phyloP scores from a whole-genome alignment of 345 rosid species.

The Salix arbutifolia region DNA sequence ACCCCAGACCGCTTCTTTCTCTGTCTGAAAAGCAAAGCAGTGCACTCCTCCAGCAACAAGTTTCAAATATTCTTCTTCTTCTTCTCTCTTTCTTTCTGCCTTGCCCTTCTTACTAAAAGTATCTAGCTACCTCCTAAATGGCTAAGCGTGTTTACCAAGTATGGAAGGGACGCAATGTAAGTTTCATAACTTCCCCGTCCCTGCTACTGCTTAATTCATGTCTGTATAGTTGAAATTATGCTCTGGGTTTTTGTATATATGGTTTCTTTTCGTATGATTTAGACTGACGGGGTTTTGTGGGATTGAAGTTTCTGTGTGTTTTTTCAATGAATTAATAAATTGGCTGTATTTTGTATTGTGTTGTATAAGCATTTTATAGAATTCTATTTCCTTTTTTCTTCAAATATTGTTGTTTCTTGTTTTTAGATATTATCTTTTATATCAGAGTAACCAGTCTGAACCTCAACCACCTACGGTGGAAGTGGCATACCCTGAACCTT shows the following conservation, averaged over 20 bases:
- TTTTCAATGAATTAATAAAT: not conserved
- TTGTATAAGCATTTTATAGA: not conserved
- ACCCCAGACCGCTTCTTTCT: constrained; percentile 19
- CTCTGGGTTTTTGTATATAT: constrained; percentile 12
- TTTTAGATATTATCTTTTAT: not conserved
- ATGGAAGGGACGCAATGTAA: constrained; percentile 54
- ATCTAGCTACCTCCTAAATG: constrained; percentile 21
- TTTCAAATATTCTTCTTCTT: constrained; percentile 29
- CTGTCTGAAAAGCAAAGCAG: constrained; percentile 18
- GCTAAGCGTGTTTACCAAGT: constrained; percentile 43
- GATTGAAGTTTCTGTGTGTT: not conserved
- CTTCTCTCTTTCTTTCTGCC: constrained; percentile 1
- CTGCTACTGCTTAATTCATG: not conserved
- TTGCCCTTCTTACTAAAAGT: constrained; percentile 13
- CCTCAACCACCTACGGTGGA: not conserved
- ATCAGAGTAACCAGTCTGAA: not conserved
- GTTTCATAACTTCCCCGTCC: constrained; percentile 6
- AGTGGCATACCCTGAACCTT: not conserved
- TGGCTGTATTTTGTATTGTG: not conserved
- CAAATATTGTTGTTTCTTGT: not conserved
- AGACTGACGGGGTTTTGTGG: not conserved
- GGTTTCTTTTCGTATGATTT: not conserved
- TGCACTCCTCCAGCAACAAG: constrained; percentile 23
- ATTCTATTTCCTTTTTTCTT: not conserved
- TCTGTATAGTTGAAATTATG: not conserved